A percentile compares a stretch with the other conserved stretches of the same genome.
These are phyloP conservation scores for Trametes polyzona DNA, from an alignment of 1,284 basidiomycete species.

Conservation along the genomic window DNA sequence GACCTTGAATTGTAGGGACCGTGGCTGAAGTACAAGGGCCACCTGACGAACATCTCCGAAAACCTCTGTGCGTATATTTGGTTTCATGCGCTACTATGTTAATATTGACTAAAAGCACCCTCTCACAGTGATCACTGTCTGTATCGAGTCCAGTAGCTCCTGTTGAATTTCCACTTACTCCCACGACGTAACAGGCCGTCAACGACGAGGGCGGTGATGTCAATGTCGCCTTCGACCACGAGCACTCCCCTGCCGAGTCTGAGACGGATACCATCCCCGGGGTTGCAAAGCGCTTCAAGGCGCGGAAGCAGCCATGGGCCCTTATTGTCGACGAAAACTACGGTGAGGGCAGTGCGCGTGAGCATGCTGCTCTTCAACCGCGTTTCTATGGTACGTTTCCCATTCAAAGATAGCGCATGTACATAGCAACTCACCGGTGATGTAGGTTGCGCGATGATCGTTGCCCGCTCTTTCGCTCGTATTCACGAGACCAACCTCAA, in stretches of 20 bases:
- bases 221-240: conserved; percentile 85
- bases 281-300: conserved; percentile 87
- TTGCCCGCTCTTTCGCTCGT: conserved; percentile 94
- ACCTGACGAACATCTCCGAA: conserved; percentile 95
- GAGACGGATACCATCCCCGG: conserved; percentile 84
- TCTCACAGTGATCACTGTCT: conserved; percentile 57
- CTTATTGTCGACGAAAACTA: conserved; percentile 96
- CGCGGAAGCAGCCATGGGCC: conserved; percentile 87
- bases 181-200: conserved; percentile 56
- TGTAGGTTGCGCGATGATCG: conserved; percentile 79
- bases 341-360: conserved; percentile 97
- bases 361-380: conserved; percentile 97
- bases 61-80: conserved; percentile 80
- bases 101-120: conserved; percentile 36
- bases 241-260: conserved; percentile 49
- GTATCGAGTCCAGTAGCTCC: conserved; percentile 21
- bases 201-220: conserved; percentile 94
- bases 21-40: conserved; percentile 99
- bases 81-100: conserved; percentile 15
- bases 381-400: conserved; percentile 81
- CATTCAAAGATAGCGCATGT: not conserved
- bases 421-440: not conserved
- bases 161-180: not conserved
- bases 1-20: conserved; percentile 62
- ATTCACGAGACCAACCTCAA: conserved; percentile 99